Evolutionary conservation across 495 filamentous ascomycete species (phyloP), one percentile per base, ranked within the genome.

Genomic region (Pseudevernia furfuracea): DNA sequence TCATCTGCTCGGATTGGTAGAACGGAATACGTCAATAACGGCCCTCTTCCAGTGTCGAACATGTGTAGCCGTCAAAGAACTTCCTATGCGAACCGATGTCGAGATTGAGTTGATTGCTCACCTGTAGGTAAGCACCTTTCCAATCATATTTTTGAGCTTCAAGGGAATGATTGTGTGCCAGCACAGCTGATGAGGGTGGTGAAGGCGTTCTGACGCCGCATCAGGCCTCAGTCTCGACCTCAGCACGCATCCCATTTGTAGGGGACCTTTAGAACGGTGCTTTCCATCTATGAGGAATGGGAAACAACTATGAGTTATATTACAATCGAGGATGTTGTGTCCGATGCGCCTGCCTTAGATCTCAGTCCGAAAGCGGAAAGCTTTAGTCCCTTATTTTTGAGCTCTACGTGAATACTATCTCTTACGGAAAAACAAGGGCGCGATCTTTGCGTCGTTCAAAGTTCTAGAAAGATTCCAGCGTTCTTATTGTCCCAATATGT

Each of bases 41-140:
- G 19, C 23, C 15, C 73, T 37, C 1, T 28, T 34, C 25, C 15
- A 70, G 69, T 80, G 77, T 63, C 77, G 84, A 44, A 88, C 86
- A 49, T 89, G 87, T 68, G 85, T 90, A 46, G 86, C 85, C 9
- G 87, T 88, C 30, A 80, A 85, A 70, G 83, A 83, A 49, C 74
- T 89, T 60, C 86, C 87, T 2, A 72, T 87, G 28, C 79, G 81
- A 23, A 85, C 85, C 12, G 85, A 88, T 76, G 85, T 90, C 21
- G 87, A 89, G 76, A 88, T 90, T 70, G 86, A 89, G 72, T 88
- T 84, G 68, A 84, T 80, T 57, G 86, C 86, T 8, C 74, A 80
- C 75, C 70, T 79, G 65, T 77, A 73, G 69, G 71, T 72, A 60
- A 57, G 63, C 61, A 58, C 48, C 23, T 49, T 21, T 6, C 56